These are phyloP conservation scores for Trichoderma gamsii DNA, from an alignment of 495 filamentous ascomycete genomes.

Conservation along the genomic window DNA sequence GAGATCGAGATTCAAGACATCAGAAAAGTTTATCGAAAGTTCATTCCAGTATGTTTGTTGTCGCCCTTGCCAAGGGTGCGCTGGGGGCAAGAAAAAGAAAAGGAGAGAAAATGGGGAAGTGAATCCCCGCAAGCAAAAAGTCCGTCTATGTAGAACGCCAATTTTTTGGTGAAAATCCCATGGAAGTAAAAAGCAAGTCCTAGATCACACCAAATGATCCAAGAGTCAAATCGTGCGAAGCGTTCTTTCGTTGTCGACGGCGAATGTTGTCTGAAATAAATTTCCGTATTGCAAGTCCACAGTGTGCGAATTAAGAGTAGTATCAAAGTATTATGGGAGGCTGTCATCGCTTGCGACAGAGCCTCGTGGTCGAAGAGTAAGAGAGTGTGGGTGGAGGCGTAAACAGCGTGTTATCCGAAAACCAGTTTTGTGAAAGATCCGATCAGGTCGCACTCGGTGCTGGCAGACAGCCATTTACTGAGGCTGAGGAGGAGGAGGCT, in stretches of 20 bases:
- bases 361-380: background rate
- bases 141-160: conserved; percentile 18
- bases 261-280: conserved; percentile 9
- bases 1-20: background rate
- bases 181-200: conserved; percentile 20
- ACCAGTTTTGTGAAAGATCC: background rate
- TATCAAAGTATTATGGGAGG: background rate
- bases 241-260: conserved; percentile 20
- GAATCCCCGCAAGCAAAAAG: conserved; percentile 19
- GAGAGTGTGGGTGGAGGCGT: background rate
- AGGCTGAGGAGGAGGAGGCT: conserved; percentile 41
- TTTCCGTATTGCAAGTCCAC: background rate
- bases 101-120: conserved; percentile 13
- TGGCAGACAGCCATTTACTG: conserved; percentile 23
- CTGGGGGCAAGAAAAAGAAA: background rate
- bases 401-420: background rate
- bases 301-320: conserved; percentile 3
- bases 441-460: background rate
- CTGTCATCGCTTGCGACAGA: background rate
- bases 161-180: conserved; percentile 20
- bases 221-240: conserved; percentile 24
- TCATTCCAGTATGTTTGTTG: background rate
- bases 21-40: background rate
- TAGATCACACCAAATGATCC: conserved; percentile 21
- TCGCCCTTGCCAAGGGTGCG: conserved; percentile 11